Evolutionary conservation across 768 basidiomycete genomes (phyloP), one percentile per base, ranked within the genome.

Genomic region (Rhizopogon sp.): DNA sequence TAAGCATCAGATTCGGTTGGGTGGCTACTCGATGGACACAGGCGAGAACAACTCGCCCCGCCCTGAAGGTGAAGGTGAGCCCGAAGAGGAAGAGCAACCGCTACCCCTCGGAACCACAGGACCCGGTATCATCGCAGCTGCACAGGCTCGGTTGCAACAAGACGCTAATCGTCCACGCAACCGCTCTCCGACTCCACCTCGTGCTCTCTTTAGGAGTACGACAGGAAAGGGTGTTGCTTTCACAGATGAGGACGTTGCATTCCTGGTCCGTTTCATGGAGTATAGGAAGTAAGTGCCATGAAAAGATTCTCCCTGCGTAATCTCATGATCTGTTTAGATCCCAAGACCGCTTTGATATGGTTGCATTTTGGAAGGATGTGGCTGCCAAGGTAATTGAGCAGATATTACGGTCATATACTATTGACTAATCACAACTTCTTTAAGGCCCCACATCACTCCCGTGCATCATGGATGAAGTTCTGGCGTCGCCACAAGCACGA

Each of bases 381-480:
- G 87, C 87, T 2, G 63, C 69, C 13, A 88, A 83, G 80, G 89
- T 79, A 60, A 57, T 63, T 29, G 22, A 37, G 4, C 22, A 9
- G 5, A 54, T 40, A 29, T 20, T 59, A 16, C 17, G 0, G 17
- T 51, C 52, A 28, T 40, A 50, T 17, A 16, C 25, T 22, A 39
- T 52, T 60, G 31, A 62, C 35, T 7, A 9, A 20, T 50, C 45
- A 28, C 11, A 39, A 22, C 41, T 29, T 40, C 22, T 20, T 20
- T 20, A 62, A 90, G 87, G 90, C 90, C 0, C 91, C 91, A 0
- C 91, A 93, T 69, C 91, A 93, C 64, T 93, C 91, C 25, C 84
- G 90, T 39, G 91, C 91, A 45, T 93, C 91, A 6, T 93, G 91
- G 91, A 91, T 93, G 89, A 93, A 93, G 70, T 93, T 85, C 69